A percentile compares a stretch with the other conserved stretches of the same genome.
These are phyloP conservation scores for Periconia sp. DNA, from an alignment of 2,329 filamentous ascomycete genomes.

Conservation along the genomic window DNA sequence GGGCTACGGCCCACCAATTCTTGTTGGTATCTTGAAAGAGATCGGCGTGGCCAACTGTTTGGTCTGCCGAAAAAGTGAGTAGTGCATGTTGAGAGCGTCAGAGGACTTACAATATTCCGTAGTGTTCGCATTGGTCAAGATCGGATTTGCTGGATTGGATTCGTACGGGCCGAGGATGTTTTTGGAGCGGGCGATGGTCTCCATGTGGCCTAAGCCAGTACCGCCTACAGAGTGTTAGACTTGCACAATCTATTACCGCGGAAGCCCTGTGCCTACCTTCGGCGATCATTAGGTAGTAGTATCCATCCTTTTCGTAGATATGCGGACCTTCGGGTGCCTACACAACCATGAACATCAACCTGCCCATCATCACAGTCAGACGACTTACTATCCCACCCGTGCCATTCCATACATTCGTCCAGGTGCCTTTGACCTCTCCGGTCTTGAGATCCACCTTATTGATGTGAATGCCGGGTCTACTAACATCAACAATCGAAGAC, in stretches of 20 bases:
- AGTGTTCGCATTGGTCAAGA: constrained; percentile 48
- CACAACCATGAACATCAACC: neutral
- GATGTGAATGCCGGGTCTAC: constrained; percentile 34
- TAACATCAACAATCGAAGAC: neutral
- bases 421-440: constrained; percentile 26
- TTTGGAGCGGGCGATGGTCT: constrained; percentile 45
- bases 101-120: constrained; percentile 38
- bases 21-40: constrained; percentile 31
- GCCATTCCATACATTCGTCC: constrained; percentile 43
- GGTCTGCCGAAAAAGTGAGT: too few relatives aligned
- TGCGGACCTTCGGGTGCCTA: constrained; percentile 45
- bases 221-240: constrained; percentile 32
- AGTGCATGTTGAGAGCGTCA: constrained; percentile 10
- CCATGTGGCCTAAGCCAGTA: constrained; percentile 44
- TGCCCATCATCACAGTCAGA: neutral
- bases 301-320: constrained; percentile 43
- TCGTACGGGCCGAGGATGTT: constrained; percentile 46
- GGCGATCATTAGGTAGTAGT: constrained; percentile 39
- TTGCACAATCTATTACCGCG: neutral
- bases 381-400: constrained; percentile 34
- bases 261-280: constrained; percentile 44
- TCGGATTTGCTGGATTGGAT: constrained; percentile 43
- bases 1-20: constrained; percentile 36
- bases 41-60: constrained; percentile 35
- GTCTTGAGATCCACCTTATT: constrained; percentile 39